Conservation (phyloP, 495 filamentous ascomycete species). For the Pyronema omphalodes region DNA sequence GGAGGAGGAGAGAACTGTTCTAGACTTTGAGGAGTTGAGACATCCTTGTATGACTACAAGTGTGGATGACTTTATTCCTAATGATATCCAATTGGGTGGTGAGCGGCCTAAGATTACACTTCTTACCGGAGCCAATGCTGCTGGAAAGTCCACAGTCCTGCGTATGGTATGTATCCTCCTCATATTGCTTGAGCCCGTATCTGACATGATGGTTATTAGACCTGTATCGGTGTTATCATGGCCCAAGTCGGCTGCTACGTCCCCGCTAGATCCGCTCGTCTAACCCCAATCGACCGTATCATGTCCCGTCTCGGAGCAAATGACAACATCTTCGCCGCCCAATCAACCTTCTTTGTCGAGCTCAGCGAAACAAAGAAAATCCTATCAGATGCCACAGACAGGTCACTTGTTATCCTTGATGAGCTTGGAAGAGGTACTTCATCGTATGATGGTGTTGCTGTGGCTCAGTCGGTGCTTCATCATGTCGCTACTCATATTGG, state of each 20-base stretch:
- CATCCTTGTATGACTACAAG: slow-evolving; percentile 57
- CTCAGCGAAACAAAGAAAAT: slow-evolving; percentile 98
- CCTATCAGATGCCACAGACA: slow-evolving; percentile 79
- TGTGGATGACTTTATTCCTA: slow-evolving; percentile 90
- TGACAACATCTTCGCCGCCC: slow-evolving; percentile 96
- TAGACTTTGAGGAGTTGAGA: slow-evolving; percentile 81
- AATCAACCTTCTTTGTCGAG: slow-evolving; percentile 97
- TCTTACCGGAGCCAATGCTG: slow-evolving; percentile 90
- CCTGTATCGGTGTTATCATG: slow-evolving; percentile 92
- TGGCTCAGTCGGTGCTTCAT: slow-evolving; percentile 89
- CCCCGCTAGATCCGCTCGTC: slow-evolving; percentile 59
- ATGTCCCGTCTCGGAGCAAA: slow-evolving; percentile 98
- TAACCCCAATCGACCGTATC: slow-evolving; percentile 90
- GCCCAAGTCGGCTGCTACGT: slow-evolving; percentile 96
- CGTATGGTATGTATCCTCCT: slow-evolving; percentile 54
- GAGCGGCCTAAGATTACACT: slow-evolving; percentile 65
- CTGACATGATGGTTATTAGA: slow-evolving; percentile 27
- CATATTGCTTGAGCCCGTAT: slow-evolving; percentile 7
- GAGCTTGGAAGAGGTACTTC: slow-evolving; percentile 89
- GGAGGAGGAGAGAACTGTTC: slow-evolving; percentile 54
- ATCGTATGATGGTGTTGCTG: slow-evolving; percentile 87
- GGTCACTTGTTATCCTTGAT: slow-evolving; percentile 92
- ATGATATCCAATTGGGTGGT: slow-evolving; percentile 79
- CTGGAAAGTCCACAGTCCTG: slow-evolving; percentile 94
- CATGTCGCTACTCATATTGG: slow-evolving; percentile 87